Percentiles rank a stretch among this genome's conserved stretches.
These are phyloP conservation scores for Theileria orientalis DNA, from an alignment of 169 alveolate species.

Conservation along the genomic window DNA sequence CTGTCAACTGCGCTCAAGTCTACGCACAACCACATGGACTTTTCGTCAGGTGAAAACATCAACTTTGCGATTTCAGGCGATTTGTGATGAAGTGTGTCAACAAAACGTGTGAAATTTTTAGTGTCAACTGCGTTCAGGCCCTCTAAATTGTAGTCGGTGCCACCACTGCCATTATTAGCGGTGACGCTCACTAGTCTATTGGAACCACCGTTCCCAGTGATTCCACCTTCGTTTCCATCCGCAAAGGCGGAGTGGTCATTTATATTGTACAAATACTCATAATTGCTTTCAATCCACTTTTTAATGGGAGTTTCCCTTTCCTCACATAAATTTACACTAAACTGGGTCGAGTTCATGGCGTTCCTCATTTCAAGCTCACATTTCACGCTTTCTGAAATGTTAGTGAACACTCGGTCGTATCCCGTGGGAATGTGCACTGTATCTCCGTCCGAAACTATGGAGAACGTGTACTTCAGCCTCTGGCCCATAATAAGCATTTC, in stretches of 20 bases:
- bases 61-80: slow-evolving; percentile 48
- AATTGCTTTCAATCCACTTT: neutral
- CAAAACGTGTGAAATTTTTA: no score
- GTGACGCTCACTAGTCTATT: neutral
- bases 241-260: no score
- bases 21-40: slow-evolving; percentile 58
- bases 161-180: neutral
- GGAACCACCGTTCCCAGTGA: no score
- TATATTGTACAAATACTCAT: neutral
- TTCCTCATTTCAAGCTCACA: neutral
- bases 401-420: neutral
- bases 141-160: neutral
- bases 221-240: no score
- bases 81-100: no score
- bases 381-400: neutral
- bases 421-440: neutral
- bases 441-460: neutral
- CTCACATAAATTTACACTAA: neutral
- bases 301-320: neutral
- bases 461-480: slow-evolving; percentile 5
- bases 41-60: slow-evolving; percentile 37
- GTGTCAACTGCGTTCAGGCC: no score
- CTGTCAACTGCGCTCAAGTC: slow-evolving; percentile 25
- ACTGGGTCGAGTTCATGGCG: neutral
- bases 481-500: neutral